A percentile compares a stretch with the other conserved stretches of the same genome.
Conservation (phyloP, 176 grass and related monocot genomes). For the Phoenix roebelenii region DNA sequence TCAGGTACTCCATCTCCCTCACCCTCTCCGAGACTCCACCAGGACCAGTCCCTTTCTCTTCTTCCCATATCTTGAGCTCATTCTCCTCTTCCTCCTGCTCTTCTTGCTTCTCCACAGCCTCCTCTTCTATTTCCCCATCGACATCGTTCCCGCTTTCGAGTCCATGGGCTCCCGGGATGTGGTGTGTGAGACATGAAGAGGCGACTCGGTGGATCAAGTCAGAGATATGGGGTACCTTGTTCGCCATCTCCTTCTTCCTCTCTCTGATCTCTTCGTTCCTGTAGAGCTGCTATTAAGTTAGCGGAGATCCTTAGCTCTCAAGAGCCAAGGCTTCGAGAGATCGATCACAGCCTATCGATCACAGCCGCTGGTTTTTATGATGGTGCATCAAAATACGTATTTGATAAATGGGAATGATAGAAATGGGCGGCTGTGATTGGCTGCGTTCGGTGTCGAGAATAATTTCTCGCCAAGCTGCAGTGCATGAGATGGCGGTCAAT, state of each 20-base stretch:
- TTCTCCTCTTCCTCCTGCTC: conserved; percentile 23
- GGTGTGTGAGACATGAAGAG: conserved; percentile 79
- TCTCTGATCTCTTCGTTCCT: background rate
- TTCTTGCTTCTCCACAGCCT: background rate
- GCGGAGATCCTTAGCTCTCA: too few species aligned
- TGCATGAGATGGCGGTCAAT: too few species aligned
- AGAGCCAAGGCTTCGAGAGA: too few species aligned
- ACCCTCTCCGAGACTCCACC: conserved; percentile 16
- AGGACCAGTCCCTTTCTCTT: conserved; percentile 15
- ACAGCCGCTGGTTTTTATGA: too few species aligned
- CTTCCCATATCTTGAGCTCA: conserved; percentile 77
- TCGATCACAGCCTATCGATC: too few species aligned
- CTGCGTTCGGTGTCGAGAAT: too few species aligned
- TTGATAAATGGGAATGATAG: too few species aligned
- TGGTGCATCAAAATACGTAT: too few species aligned
- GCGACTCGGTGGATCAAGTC: conserved; percentile 88
- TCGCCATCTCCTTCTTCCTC: conserved; percentile 27
- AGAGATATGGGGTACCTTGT: conserved; percentile 51
- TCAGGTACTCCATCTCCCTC: conserved; percentile 46
- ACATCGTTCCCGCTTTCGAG: conserved; percentile 33
- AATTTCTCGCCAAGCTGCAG: too few species aligned
- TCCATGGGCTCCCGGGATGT: conserved; percentile 39
- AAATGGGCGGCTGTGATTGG: too few species aligned
- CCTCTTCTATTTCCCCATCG: conserved; percentile 22
- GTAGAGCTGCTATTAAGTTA: too few species aligned